These are phyloP conservation scores for Hyaloscypha finlandica DNA, from an alignment of 495 filamentous ascomycete genomes.

Conservation along the genomic window DNA sequence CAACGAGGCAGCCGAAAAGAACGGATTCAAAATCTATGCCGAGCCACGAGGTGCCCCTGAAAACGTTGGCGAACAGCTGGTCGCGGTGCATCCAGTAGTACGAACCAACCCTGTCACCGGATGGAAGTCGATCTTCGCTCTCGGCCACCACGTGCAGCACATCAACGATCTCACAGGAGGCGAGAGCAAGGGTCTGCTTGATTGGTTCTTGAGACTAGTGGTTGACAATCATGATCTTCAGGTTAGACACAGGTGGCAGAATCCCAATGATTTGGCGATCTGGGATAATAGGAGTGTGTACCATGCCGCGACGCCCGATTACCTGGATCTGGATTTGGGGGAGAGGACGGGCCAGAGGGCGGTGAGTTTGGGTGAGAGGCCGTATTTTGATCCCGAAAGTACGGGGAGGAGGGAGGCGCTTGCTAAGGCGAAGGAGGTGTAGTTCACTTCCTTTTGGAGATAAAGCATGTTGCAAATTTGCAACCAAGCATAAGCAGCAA, in stretches of 20 bases:
- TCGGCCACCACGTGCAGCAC: slow-evolving; percentile 61
- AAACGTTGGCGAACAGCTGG: slow-evolving; percentile 64
- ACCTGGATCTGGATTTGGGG: slow-evolving; percentile 47
- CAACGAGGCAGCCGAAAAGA: slow-evolving; percentile 54
- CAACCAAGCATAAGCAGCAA: not conserved
- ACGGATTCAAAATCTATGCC: slow-evolving; percentile 57
- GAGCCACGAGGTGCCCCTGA: slow-evolving; percentile 64
- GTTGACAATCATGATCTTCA: slow-evolving; percentile 81
- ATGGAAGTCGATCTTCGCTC: slow-evolving; percentile 74
- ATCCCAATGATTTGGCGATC: slow-evolving; percentile 67
- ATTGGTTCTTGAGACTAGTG: slow-evolving; percentile 63
- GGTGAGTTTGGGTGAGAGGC: slow-evolving; percentile 68
- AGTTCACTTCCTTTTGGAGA: not conserved
- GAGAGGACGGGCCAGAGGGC: slow-evolving; percentile 61
- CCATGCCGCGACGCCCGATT: slow-evolving; percentile 70
- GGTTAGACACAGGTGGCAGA: slow-evolving; percentile 66
- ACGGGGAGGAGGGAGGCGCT: slow-evolving; percentile 56
- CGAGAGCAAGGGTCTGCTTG: slow-evolving; percentile 61
- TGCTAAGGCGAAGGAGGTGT: slow-evolving; percentile 1
- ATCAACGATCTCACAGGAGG: slow-evolving; percentile 66
- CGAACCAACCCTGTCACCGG: slow-evolving; percentile 82
- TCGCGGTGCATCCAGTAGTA: slow-evolving; percentile 70
- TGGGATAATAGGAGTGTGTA: slow-evolving; percentile 79
- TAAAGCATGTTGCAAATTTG: not conserved
- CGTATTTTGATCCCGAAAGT: slow-evolving; percentile 65